Conservation (phyloP, 352 stramenopile species). For the Albugo candida region DNA sequence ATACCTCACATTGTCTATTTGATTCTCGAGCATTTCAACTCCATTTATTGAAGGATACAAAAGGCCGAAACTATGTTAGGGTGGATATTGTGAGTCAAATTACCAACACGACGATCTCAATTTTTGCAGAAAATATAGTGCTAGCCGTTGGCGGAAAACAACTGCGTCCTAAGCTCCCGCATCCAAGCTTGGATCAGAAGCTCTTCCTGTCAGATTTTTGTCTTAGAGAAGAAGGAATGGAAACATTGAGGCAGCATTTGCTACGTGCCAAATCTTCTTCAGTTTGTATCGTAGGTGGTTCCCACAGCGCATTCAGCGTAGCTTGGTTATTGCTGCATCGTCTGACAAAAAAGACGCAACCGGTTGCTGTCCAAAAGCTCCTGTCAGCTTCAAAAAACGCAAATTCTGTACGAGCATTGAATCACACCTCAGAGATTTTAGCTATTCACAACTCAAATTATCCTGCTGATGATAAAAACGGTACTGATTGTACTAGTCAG, state of each 20-base stretch:
- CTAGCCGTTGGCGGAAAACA: slow-evolving; percentile 50
- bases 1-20: slow-evolving; percentile 16
- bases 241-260: slow-evolving; percentile 21
- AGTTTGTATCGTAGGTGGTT: slow-evolving; percentile 67
- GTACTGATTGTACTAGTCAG: too few relatives aligned
- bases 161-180: slow-evolving; percentile 17
- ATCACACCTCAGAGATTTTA: background rate
- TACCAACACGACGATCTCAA: slow-evolving; percentile 13
- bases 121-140: slow-evolving; percentile 41
- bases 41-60: slow-evolving; percentile 16
- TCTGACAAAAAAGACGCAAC: background rate
- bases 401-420: too few relatives aligned
- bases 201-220: slow-evolving; percentile 46
- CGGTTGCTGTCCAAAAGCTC: background rate
- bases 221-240: slow-evolving; percentile 38
- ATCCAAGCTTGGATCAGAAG: slow-evolving; percentile 22
- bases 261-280: slow-evolving; percentile 23
- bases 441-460: background rate
- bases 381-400: too few relatives aligned
- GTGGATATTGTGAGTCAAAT: slow-evolving; percentile 6
- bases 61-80: slow-evolving; percentile 27
- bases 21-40: slow-evolving; percentile 27
- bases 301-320: slow-evolving; percentile 72
- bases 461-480: background rate
- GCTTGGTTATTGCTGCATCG: slow-evolving; percentile 57